Conservation (phyloP, 345 rosid species). For the Aquilaria malaccensis region DNA sequence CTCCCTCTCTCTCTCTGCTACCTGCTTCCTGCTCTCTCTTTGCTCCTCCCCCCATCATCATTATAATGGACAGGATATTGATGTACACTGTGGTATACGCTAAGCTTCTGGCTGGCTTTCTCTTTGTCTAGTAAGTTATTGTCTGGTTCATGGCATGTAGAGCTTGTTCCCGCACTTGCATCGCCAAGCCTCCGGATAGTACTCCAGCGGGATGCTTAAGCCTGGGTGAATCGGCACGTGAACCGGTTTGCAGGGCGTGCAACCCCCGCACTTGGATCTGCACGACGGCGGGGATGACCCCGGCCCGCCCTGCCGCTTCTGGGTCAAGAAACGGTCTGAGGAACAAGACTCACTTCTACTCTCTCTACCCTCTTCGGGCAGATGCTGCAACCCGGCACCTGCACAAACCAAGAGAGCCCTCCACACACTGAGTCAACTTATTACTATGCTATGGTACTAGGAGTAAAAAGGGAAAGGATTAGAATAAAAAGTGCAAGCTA, state of each 20-base stretch:
- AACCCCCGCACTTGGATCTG: slow-evolving; percentile 77
- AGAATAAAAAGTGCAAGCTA: no score
- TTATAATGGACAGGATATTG: not conserved
- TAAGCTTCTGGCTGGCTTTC: not conserved
- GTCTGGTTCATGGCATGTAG: slow-evolving; percentile 52
- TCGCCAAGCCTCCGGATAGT: slow-evolving; percentile 99
- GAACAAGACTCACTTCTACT: slow-evolving; percentile 20
- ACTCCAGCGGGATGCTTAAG: slow-evolving; percentile 58
- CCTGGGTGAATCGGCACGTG: slow-evolving; percentile 90
- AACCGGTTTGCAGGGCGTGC: slow-evolving; percentile 79
- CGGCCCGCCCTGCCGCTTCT: slow-evolving; percentile 51
- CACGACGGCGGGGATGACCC: slow-evolving; percentile 87
- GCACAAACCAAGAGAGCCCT: slow-evolving; percentile 9
- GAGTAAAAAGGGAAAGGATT: no score
- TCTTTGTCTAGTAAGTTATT: not conserved
- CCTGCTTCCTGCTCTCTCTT: not conserved
- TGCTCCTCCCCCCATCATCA: no score
- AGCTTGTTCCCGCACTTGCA: slow-evolving; percentile 86
- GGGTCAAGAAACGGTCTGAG: slow-evolving; percentile 18
- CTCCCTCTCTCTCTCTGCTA: not conserved
- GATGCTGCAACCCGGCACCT: slow-evolving; percentile 20
- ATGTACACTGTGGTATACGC: not conserved
- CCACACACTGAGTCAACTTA: not conserved
- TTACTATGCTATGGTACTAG: no score
- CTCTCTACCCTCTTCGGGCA: slow-evolving; percentile 24